Percentiles rank a stretch among this genome's conserved stretches.
phyloP scores from a whole-genome alignment of 2,329 filamentous ascomycete genomes.

The Gnomoniopsis sp. region DNA sequence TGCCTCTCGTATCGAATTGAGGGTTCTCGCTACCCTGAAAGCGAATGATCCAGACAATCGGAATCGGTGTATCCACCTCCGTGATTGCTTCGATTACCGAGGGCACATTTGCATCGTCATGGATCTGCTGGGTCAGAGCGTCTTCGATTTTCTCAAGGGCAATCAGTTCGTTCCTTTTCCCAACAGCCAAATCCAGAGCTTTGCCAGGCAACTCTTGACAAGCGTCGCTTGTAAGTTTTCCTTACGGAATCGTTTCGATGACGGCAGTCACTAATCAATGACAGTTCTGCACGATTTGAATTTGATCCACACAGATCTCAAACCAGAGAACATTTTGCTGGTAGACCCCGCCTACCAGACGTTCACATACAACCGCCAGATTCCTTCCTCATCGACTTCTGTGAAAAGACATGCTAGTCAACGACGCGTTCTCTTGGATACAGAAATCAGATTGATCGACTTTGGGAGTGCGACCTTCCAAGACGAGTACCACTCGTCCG shows the following conservation, averaged over 20 bases:
- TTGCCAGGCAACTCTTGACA: slow-evolving; percentile 93
- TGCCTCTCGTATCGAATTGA: slow-evolving; percentile 88
- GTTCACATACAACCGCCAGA: slow-evolving; percentile 67
- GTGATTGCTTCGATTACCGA: slow-evolving; percentile 95
- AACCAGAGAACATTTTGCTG: slow-evolving; percentile 68
- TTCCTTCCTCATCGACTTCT: slow-evolving; percentile 63
- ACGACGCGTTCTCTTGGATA: slow-evolving; percentile 62
- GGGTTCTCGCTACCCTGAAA: slow-evolving; percentile 86
- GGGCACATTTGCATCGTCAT: slow-evolving; percentile 90
- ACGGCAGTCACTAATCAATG: slow-evolving; percentile 22
- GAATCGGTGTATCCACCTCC: slow-evolving; percentile 93
- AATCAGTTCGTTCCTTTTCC: slow-evolving; percentile 96
- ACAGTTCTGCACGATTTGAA: slow-evolving; percentile 93
- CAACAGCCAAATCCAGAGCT: slow-evolving; percentile 96
- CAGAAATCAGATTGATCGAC: slow-evolving; percentile 67
- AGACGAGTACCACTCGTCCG: slow-evolving; percentile 69
- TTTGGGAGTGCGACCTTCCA: slow-evolving; percentile 72
- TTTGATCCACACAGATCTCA: slow-evolving; percentile 85
- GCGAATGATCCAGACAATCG: slow-evolving; percentile 89
- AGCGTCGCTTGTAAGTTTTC: slow-evolving; percentile 85
- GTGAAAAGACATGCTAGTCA: slow-evolving; percentile 60
- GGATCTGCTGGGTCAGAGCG: slow-evolving; percentile 83
- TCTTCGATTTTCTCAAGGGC: slow-evolving; percentile 96
- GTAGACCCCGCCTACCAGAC: slow-evolving; percentile 65
- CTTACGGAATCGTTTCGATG: background rate